Base-by-base conservation (phyloP, 495 filamentous ascomycete species). In the Xylaria longipes region DNA sequence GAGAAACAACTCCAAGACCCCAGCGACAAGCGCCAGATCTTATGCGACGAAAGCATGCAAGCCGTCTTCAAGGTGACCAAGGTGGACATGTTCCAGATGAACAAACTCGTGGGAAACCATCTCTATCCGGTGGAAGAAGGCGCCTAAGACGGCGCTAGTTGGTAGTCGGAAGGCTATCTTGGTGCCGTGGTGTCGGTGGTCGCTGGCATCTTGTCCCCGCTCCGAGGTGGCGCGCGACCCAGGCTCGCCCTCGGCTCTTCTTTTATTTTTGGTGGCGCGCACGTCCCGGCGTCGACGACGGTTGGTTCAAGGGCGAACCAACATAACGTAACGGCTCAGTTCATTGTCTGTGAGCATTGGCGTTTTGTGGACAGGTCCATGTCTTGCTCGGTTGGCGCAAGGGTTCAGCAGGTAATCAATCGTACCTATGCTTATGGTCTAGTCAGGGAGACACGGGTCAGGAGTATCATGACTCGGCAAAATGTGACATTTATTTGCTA, bases 71-170 rank as follows among this genome's bases (percentile, higher is more conserved):
- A 95, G 79, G 88, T 91, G 74, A 92, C 94, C 71, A 92, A 89
- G 73, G 91, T 99, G 45, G 93, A 98, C 76, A 99, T 99, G 97
- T 98, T 99, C 77, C 94, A 93, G 52, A 97, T 98, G 94, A 98
- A 96, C 83, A 88, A 88, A 77, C 79, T 86, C 14, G 80, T 89
- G 1, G 86, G 85, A 5, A 84, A 84, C 72, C 87, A 89, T 62
- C 82, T 89, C 22, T 88, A 88, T 71, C 84, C 84, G 12, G 77
- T 88, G 58, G 87, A 88, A 45, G 86, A 89, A 71, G 82, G 37
- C 2, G 62, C n/a, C 15, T 71, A 27, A 66, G 58, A 39, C 25
- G 15, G 15, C 5, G 22, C 29, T 5, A 27, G 15, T 27, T n/a
- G 27, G 52, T 22, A 41, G 1, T 41, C 31, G 33, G 45, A 39